These are phyloP conservation scores for Phytophthora hybrid DNA, from an alignment of 352 stramenopile genomes.

Conservation along the genomic window DNA sequence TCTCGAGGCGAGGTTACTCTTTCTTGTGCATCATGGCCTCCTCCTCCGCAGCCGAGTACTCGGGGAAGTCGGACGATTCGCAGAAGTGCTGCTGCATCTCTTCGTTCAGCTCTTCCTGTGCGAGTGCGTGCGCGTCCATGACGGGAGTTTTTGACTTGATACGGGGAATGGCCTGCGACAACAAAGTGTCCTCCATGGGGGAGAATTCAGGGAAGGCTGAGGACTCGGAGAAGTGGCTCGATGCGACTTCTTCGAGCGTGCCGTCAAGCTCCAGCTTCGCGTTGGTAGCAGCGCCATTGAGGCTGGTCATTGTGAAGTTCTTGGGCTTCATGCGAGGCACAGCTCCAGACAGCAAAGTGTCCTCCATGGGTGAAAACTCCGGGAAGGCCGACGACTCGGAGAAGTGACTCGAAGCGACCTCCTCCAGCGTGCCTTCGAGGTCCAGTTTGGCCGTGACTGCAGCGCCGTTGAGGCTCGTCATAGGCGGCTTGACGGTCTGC, in stretches of 20 bases:
- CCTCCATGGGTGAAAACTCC: conserved; percentile 60
- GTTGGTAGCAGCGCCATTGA: conserved; percentile 35
- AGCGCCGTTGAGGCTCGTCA: conserved; percentile 27
- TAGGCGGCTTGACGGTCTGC: conserved; percentile 10
- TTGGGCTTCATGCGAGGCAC: conserved; percentile 23
- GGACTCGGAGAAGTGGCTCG: conserved; percentile 63
- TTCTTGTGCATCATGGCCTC: conserved; percentile 56
- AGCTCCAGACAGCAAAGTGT: conserved; percentile 48
- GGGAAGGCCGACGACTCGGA: conserved; percentile 66
- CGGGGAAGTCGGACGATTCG: conserved; percentile 72
- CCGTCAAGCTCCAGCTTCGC: conserved; percentile 44
- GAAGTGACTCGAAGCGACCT: conserved; percentile 51
- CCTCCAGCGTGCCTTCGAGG: conserved; percentile 50
- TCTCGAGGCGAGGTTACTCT: conserved; percentile 19
- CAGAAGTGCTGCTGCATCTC: conserved; percentile 60
- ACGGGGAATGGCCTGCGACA: conserved; percentile 42
- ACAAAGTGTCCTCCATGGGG: conserved; percentile 59
- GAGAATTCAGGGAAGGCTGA: conserved; percentile 76
- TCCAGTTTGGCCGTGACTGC: conserved; percentile 29
- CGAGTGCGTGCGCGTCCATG: conserved; percentile 37
- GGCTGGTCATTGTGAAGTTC: conserved; percentile 3
- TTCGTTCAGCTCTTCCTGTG: conserved; percentile 48
- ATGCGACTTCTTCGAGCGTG: conserved; percentile 58
- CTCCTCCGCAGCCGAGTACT: conserved; percentile 54
- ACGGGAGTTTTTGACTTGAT: conserved; percentile 8